These are phyloP conservation scores for Trichocladium uniseriatum DNA, from an alignment of 495 filamentous ascomycete species.

Conservation along the genomic window DNA sequence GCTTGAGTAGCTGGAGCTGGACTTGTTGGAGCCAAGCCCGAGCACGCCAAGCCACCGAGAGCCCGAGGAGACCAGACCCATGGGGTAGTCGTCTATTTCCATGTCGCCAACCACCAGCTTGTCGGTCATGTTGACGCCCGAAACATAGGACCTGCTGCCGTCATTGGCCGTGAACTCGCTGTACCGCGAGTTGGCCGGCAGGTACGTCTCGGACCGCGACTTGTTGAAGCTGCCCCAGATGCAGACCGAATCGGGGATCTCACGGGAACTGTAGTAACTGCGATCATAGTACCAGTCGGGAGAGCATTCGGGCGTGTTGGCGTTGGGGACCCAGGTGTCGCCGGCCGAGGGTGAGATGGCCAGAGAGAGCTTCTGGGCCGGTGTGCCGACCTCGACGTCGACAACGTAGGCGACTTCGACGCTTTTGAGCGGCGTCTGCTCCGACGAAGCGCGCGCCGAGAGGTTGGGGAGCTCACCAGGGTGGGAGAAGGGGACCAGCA, in stretches of 20 bases:
- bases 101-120: constrained; percentile 52
- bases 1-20: constrained; percentile 36
- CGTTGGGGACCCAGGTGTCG: constrained; percentile 64
- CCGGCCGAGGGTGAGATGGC: constrained; percentile 60
- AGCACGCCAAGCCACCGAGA: constrained; percentile 58
- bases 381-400: constrained; percentile 56
- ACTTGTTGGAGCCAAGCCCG: constrained; percentile 65
- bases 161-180: constrained; percentile 61
- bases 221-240: constrained; percentile 41
- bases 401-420: constrained; percentile 39
- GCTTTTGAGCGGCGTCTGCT: neutral
- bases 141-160: constrained; percentile 53
- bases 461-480: neutral
- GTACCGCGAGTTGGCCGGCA: constrained; percentile 38
- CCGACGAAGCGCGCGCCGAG: constrained; percentile 4
- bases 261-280: constrained; percentile 1
- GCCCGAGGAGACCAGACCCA: constrained; percentile 59
- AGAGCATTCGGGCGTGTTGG: constrained; percentile 43
- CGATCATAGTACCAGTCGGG: constrained; percentile 13
- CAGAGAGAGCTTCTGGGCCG: constrained; percentile 47
- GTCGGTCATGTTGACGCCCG: constrained; percentile 65
- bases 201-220: constrained; percentile 56
- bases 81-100: constrained; percentile 54
- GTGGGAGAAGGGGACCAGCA: constrained; percentile 17
- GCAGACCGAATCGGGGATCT: neutral